Evolutionary conservation across 768 basidiomycete genomes (phyloP), one percentile per base, ranked within the genome.

Genomic region (Lactarius hengduanensis): DNA sequence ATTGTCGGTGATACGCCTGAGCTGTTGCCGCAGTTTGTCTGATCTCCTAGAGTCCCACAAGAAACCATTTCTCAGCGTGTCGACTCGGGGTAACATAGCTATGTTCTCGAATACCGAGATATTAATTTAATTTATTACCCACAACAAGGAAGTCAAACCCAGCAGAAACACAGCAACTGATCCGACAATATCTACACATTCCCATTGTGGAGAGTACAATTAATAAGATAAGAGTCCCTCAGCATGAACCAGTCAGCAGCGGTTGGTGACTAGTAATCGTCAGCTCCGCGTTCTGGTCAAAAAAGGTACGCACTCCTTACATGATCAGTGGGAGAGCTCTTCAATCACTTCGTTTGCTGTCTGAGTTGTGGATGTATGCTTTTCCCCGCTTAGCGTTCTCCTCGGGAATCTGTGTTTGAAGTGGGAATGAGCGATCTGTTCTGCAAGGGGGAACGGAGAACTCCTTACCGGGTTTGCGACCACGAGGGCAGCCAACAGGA

Each of bases 321-420:
- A 11, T 26, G n/a, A n/a, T 36, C 7, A 11, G 26, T 10, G n/a
- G n/a, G 34, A 11, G 13, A 11, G 0, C 47, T 2, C 28, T 5
- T 59, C 7, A 65, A 2, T 59, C 22, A 0, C 26, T 18, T 16
- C 36, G 57, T 28, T 54, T 63, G 4, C 3, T 41, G 16, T 67
- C 50, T 0, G 1, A 0, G 0, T 41, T 16, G 0, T 0, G 0
- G 4, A 16, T 28, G 9, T 0, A 1, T 7, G 8, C 2, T 11
- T 0, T 0, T 3, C 30, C 7, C 41, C 66, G 61, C 30, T 59
- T 58, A n/a, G 2, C 41, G 3, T 56, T 47, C 3, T 55, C 47
- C 20, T 62, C 56, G 3, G 32, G 9, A 2, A 10, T 15, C 66
- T 67, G 43, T 18, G 15, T n/a, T 22, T 16, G 13, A 47, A 16